Evolutionary conservation across 192 early-diverging fungal species (phyloP), one percentile per base, ranked within the genome.

Genomic region (Coemansia guatemalensis): DNA sequence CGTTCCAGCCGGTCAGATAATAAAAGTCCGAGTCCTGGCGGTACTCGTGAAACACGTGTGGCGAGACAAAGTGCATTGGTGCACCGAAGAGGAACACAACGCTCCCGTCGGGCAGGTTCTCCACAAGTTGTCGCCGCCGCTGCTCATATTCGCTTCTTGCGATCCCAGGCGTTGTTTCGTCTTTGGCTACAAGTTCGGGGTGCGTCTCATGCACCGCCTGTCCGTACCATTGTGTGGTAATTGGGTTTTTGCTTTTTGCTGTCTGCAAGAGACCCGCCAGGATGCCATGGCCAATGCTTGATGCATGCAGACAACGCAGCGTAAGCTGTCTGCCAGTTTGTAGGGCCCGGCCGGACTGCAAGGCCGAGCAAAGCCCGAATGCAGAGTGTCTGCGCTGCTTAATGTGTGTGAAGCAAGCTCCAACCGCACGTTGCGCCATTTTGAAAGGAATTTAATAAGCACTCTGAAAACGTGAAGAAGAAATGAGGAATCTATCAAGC

Each of bases 31-130:
- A 93, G 61, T 92, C 84, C 68, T 99, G 97, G 63, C 95, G 91
- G 71, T 95, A 99, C 23, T 87, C 88, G 69, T 99, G 93, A 58
- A 99, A 97, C 50, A 97, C 93, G 56, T 91, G 91, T 52, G 92
- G 88, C 58, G 94, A 90, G 71, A 89, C 85, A 73, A 93, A 99
- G 18, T 90, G 82, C 56, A 93, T 86, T 0, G 83, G 81, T 63
- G 93, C 86, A 2, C 93, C 89, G 17, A 89, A 83, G 18, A 87
- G 81, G 26, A 99, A 67, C 20, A 86, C 87, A 3, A 88, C 67
- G 50, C 88, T 87, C 30, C 84, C 82, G 50, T 88, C 82, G 8
- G 91, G 88, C 21, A 92, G 68, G 5, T 73, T 55, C 17, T 73
- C 60, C 65, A 93, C 85, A 17, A 96, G 73, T 20, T 66, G 57